phyloP scores from a whole-genome alignment of 192 early-diverging fungal genomes.

The Coemansia sp. region DNA sequence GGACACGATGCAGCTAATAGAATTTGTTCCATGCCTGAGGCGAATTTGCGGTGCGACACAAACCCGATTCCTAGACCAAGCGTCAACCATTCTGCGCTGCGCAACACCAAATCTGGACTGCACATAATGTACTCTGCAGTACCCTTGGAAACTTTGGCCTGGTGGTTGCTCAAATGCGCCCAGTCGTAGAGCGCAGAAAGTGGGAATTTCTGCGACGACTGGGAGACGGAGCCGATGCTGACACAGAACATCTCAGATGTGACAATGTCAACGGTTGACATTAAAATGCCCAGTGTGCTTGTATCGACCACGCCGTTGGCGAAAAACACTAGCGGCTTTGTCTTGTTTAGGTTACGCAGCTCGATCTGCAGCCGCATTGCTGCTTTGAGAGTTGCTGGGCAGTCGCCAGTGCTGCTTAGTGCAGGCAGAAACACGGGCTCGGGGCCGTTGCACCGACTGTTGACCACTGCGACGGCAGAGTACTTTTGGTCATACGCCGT shows the following conservation, averaged over 20 bases:
- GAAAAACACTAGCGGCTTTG: slow-evolving; percentile 37
- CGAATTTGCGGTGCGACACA: slow-evolving; percentile 30
- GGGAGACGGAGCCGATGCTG: not conserved
- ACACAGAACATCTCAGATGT: slow-evolving; percentile 29
- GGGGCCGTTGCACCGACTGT: not conserved
- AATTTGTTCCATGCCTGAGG: slow-evolving; percentile 15
- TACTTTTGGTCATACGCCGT: slow-evolving; percentile 11
- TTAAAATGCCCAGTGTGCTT: slow-evolving; percentile 23
- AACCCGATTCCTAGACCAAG: slow-evolving; percentile 27
- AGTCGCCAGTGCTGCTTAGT: slow-evolving; percentile 4
- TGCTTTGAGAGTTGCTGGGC: slow-evolving; percentile 6
- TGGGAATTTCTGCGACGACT: slow-evolving; percentile 10
- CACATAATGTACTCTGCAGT: slow-evolving; percentile 34
- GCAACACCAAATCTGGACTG: slow-evolving; percentile 20
- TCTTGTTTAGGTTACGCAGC: slow-evolving; percentile 24
- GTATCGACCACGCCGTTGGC: slow-evolving; percentile 32
- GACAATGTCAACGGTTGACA: slow-evolving; percentile 23
- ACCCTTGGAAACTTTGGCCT: slow-evolving; percentile 6
- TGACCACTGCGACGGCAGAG: slow-evolving; percentile 29
- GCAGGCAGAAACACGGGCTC: slow-evolving; percentile 31
- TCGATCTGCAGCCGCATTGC: slow-evolving; percentile 28
- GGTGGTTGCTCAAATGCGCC: slow-evolving; percentile 15
- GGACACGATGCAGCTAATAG: slow-evolving; percentile 47
- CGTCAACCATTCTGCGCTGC: slow-evolving; percentile 34
- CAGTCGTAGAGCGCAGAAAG: slow-evolving; percentile 30